phyloP scores from a whole-genome alignment of 805 yeast species.

The Wickerhamomyces rabaulensis region DNA sequence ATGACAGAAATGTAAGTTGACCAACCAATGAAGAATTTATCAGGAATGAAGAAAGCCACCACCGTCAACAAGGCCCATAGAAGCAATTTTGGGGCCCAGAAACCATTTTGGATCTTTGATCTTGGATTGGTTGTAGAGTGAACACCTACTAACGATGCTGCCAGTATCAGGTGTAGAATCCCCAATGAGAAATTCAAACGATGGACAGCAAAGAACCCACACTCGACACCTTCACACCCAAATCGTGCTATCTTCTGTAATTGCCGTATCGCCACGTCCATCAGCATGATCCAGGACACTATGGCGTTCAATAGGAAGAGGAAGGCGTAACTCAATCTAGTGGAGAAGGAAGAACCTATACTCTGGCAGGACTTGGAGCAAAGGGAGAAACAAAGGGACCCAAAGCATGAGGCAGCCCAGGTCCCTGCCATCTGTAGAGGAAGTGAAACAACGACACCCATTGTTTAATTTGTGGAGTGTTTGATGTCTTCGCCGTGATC shows the following conservation, averaged over 20 bases:
- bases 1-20: constrained; percentile 86
- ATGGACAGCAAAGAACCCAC: constrained; percentile 95
- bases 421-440: constrained; percentile 61
- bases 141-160: constrained; percentile 63
- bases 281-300: constrained; percentile 87
- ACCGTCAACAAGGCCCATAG: constrained; percentile 53
- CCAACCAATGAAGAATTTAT: constrained; percentile 79
- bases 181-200: constrained; percentile 87
- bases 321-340: constrained; percentile 82
- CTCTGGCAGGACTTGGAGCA: constrained; percentile 46
- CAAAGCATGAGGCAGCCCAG: constrained; percentile 68
- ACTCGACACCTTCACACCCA: constrained; percentile 77
- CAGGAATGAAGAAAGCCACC: constrained; percentile 76
- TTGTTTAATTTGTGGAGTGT: not conserved
- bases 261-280: constrained; percentile 70
- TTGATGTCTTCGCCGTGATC: not conserved
- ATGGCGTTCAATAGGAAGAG: constrained; percentile 73
- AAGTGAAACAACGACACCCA: constrained; percentile 46
- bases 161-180: constrained; percentile 65
- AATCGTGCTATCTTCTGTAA: constrained; percentile 66
- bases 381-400: constrained; percentile 75
- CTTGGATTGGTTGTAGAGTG: constrained; percentile 74
- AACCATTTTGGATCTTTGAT: constrained; percentile 83
- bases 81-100: constrained; percentile 76
- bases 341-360: constrained; percentile 64